Conservation (phyloP, 768 basidiomycete genomes). For the Termitomyces sp. region DNA sequence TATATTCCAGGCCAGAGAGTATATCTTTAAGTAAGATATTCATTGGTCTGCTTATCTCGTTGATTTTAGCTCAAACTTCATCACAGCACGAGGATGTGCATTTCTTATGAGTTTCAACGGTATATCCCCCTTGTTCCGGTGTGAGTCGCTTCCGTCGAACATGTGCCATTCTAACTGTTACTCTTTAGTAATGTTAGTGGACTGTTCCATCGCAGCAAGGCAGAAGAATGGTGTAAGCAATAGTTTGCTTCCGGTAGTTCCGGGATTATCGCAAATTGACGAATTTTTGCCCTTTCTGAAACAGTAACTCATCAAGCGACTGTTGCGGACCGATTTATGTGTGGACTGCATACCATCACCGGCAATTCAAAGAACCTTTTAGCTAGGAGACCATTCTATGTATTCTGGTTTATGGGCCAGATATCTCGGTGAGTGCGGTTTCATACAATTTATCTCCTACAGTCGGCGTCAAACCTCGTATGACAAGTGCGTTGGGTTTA, state of each 20-base stretch:
- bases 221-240: slow-evolving; percentile 62
- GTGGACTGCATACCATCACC: slow-evolving; percentile 55
- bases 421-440: slow-evolving; percentile 41
- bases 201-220: slow-evolving; percentile 48
- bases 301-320: slow-evolving; percentile 57
- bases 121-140: slow-evolving; percentile 54
- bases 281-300: background rate
- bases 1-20: slow-evolving; percentile 67
- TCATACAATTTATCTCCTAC: background rate
- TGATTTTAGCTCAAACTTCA: slow-evolving; percentile 3
- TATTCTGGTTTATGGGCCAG: slow-evolving; percentile 76
- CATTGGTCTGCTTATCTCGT: background rate
- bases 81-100: slow-evolving; percentile 59
- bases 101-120: slow-evolving; percentile 64
- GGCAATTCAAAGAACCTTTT: slow-evolving; percentile 45
- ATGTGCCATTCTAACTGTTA: background rate
- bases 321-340: slow-evolving; percentile 56
- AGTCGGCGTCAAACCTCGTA: slow-evolving; percentile 5
- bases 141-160: slow-evolving; percentile 28
- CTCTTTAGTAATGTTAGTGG: slow-evolving; percentile 35
- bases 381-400: slow-evolving; percentile 56
- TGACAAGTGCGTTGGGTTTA: slow-evolving; percentile 43
- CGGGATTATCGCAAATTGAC: slow-evolving; percentile 1
- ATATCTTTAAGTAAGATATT: slow-evolving; percentile 64
- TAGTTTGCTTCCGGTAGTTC: background rate